Conservation (phyloP, 1,139 yeast species). For the Scheffersomyces segobiensis region DNA sequence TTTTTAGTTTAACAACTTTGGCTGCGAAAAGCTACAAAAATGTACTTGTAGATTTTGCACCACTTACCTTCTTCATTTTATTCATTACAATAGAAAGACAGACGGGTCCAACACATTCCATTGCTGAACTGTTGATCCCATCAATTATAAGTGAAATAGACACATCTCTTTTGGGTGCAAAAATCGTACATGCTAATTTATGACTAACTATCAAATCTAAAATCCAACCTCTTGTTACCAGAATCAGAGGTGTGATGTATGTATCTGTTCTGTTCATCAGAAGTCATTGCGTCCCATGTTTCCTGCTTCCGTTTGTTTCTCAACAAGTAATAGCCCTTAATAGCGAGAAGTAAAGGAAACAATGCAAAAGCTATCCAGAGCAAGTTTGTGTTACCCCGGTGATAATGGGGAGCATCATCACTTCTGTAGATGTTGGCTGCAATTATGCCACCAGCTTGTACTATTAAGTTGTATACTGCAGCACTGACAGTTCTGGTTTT, state of each 20-base stretch:
- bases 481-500: constrained; percentile 60
- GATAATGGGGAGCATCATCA: constrained; percentile 59
- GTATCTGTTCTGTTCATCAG: constrained; percentile 14
- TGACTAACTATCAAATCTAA: constrained; percentile 14
- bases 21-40: too few species aligned
- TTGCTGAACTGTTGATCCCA: too few species aligned
- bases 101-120: too few species aligned
- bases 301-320: constrained; percentile 14
- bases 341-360: constrained; percentile 12
- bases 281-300: constrained; percentile 14
- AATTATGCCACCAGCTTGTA: constrained; percentile 55
- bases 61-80: too few species aligned
- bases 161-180: not conserved
- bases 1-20: too few species aligned
- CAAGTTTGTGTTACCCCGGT: constrained; percentile 47
- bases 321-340: constrained; percentile 15
- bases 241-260: constrained; percentile 12
- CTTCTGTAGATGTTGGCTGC: constrained; percentile 56
- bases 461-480: constrained; percentile 62
- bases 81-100: too few species aligned
- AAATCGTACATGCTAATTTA: not conserved
- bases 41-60: too few species aligned
- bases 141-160: not conserved
- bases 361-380: constrained; percentile 36
- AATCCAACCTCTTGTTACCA: constrained; percentile 20